Evolutionary conservation across 2,329 filamentous ascomycete species (phyloP).

Genomic region (Hypoxylon sp.): DNA sequence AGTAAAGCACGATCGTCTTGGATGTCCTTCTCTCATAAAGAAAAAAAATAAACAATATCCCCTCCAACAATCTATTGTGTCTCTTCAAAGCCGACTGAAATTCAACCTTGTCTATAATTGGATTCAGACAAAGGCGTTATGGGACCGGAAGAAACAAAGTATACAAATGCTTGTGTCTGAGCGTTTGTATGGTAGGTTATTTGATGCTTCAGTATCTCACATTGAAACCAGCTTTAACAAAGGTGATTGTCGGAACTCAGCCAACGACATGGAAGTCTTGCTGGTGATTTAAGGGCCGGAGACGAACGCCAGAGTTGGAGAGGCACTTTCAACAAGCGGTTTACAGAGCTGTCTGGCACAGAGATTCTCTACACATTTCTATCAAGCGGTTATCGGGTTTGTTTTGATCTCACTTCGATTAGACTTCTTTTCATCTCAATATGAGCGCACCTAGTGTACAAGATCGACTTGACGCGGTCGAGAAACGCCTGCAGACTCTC

Average conservation of each 20-base stretch:
- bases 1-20: neutral
- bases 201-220: neutral
- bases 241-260: neutral
- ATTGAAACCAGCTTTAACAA: neutral
- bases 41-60: neutral
- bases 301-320: neutral
- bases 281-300: neutral
- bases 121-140: no score
- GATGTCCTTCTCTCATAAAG: neutral
- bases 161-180: neutral
- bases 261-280: neutral
- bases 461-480: conserved; percentile 3
- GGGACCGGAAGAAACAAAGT: no score
- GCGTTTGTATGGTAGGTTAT: neutral
- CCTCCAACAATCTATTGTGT: neutral
- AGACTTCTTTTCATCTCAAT: neutral
- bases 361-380: neutral
- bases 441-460: neutral
- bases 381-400: neutral
- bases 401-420: neutral
- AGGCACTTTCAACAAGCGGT: neutral
- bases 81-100: no score
- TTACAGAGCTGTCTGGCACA: neutral
- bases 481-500: neutral
- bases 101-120: no score